Conservation (phyloP, 1,284 basidiomycete species). For the Leccinum angustisporum region DNA sequence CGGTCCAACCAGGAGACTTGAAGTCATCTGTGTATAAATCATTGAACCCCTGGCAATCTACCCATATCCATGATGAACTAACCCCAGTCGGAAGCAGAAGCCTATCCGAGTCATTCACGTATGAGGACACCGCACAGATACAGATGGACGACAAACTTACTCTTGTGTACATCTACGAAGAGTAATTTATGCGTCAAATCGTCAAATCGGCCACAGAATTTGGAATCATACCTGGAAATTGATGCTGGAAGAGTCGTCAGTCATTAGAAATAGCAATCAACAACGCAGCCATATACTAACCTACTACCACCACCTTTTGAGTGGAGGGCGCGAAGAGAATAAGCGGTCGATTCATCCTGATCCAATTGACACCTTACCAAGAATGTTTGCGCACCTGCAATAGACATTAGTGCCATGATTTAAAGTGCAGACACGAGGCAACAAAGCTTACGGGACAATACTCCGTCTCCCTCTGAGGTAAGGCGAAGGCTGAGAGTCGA, state of each 20-base stretch:
- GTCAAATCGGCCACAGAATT: background rate
- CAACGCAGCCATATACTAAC: constrained; percentile 28
- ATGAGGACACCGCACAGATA: constrained; percentile 1
- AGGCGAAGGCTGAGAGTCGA: constrained; percentile 56
- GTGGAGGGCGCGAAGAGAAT: background rate
- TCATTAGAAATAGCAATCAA: constrained; percentile 3
- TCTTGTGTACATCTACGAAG: constrained; percentile 58
- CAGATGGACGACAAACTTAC: constrained; percentile 33
- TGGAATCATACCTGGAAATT: constrained; percentile 53
- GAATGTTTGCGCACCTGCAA: constrained; percentile 62
- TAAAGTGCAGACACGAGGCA: background rate
- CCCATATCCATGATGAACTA: constrained; percentile 17
- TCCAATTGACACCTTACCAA: constrained; percentile 40
- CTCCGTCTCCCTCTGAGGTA: constrained; percentile 60
- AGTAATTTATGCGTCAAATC: background rate
- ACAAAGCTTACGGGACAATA: constrained; percentile 61
- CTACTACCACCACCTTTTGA: constrained; percentile 52
- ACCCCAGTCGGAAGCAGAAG: constrained; percentile 73
- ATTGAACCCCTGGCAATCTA: background rate
- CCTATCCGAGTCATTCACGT: constrained; percentile 33
- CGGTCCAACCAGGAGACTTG: constrained; percentile 68
- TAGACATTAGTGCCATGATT: constrained; percentile 1
- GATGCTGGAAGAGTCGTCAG: constrained; percentile 44
- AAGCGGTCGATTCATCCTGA: background rate
- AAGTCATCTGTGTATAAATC: constrained; percentile 55